Percentiles rank a stretch among this genome's conserved stretches.
Conservation (phyloP, 164 flowering plant genomes). For the Magnolia kwangsiensis region DNA sequence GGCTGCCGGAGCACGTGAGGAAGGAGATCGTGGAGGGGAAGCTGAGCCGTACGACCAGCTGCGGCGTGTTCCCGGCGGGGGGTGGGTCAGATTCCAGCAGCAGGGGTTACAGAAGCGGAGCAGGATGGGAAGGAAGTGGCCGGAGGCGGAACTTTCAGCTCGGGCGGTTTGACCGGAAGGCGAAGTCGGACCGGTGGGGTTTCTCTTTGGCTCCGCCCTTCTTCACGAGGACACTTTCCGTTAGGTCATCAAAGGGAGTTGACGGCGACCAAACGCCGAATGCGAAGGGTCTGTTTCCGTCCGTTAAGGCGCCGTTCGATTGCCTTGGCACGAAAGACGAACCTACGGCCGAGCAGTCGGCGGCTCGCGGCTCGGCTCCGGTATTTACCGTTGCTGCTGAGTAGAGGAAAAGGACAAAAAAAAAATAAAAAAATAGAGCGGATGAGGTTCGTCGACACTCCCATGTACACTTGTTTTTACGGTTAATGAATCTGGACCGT, state of each 20-base stretch:
- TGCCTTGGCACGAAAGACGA: constrained; percentile 10
- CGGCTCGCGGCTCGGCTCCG: neutral
- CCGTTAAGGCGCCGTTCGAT: constrained; percentile 22
- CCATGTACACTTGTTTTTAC: too few species aligned
- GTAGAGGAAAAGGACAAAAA: neutral
- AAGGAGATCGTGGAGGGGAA: constrained; percentile 36
- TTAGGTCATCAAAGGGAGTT: constrained; percentile 32
- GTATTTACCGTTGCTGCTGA: constrained; percentile 11
- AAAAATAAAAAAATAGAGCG: neutral
- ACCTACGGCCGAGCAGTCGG: neutral
- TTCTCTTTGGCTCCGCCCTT: constrained; percentile 50
- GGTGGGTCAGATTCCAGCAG: constrained; percentile 18
- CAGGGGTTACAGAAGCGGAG: constrained; percentile 31
- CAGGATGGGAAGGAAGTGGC: constrained; percentile 21
- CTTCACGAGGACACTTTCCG: constrained; percentile 34
- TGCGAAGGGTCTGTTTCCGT: neutral
- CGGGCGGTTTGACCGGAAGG: constrained; percentile 22
- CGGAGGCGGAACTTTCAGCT: constrained; percentile 22
- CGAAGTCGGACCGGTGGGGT: constrained; percentile 56
- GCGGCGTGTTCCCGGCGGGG: constrained; percentile 17
- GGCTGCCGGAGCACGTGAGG: constrained; percentile 55
- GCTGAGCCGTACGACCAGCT: constrained; percentile 43
- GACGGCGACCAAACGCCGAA: constrained; percentile 26
- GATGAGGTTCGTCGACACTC: neutral
- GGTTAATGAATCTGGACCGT: neutral